Evolutionary conservation across 148 eudicot genomes (phyloP).

Genomic region (Fagopyrum esculentum): DNA sequence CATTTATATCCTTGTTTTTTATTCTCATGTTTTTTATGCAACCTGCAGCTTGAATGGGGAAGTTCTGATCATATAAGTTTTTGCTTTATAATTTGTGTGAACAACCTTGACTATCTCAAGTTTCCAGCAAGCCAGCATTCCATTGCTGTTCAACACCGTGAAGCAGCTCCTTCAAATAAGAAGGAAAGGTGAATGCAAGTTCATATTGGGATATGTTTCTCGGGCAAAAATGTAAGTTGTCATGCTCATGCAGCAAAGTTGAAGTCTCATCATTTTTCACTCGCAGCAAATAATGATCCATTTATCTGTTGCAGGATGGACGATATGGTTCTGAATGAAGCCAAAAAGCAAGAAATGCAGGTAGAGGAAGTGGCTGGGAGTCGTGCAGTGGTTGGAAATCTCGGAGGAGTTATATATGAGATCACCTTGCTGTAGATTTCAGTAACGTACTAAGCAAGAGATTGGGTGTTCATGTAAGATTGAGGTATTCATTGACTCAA

Average conservation of each 20-base stretch:
- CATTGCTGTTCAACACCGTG: conserved; percentile 68
- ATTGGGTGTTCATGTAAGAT: background rate
- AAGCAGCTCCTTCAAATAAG: conserved; percentile 50
- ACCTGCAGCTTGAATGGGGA: background rate
- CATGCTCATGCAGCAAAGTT: background rate
- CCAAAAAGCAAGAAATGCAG: conserved; percentile 49
- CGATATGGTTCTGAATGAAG: conserved; percentile 58
- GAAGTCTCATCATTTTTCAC: background rate
- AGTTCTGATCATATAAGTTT: background rate
- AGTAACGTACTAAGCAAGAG: background rate
- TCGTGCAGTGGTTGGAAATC: conserved; percentile 44
- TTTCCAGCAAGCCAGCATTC: conserved; percentile 82
- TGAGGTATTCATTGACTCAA: background rate
- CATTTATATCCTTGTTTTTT: conserved; percentile 66
- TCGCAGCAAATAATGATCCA: background rate
- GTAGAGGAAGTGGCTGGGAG: conserved; percentile 55
- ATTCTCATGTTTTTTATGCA: background rate
- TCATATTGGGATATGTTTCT: conserved; percentile 78
- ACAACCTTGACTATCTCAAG: conserved; percentile 56
- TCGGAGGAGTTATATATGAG: conserved; percentile 64
- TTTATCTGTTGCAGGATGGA: conserved; percentile 59
- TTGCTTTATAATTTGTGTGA: background rate
- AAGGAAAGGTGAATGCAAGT: conserved; percentile 46
- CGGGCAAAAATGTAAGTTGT: conserved; percentile 68
- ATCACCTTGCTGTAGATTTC: conserved; percentile 33